Percentiles rank a stretch among this genome's conserved stretches.
Evolutionary conservation across 768 basidiomycete genomes (phyloP).

Genomic region (Collybiopsis confluens): DNA sequence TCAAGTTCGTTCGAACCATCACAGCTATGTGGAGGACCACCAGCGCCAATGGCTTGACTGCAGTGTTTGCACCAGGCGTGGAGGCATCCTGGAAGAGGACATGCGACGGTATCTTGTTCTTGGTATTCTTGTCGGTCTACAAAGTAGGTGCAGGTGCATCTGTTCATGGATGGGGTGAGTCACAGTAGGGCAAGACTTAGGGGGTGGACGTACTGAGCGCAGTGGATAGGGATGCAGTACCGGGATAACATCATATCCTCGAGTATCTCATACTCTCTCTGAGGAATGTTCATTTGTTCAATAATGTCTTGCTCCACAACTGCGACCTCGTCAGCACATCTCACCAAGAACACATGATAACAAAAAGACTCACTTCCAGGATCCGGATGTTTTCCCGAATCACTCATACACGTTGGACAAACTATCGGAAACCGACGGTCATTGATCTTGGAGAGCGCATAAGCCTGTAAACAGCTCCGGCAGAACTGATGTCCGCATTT

Average conservation of each 20-base stretch:
- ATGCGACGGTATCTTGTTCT: constrained; percentile 35
- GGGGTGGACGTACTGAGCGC: constrained; percentile 38
- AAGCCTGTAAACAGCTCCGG: constrained; percentile 42
- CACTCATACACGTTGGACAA: constrained; percentile 52
- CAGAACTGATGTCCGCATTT: constrained; percentile 53
- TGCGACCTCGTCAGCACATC: neutral
- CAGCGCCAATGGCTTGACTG: constrained; percentile 36
- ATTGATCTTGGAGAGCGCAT: constrained; percentile 40
- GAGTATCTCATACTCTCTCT: constrained; percentile 35
- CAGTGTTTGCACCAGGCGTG: constrained; percentile 63
- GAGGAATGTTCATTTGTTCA: constrained; percentile 40
- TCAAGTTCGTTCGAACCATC: constrained; percentile 55
- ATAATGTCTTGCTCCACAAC: constrained; percentile 23
- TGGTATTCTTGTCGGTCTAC: constrained; percentile 48
- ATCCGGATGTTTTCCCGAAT: constrained; percentile 11
- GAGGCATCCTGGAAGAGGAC: constrained; percentile 44
- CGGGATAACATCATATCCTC: constrained; percentile 43
- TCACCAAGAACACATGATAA: constrained; percentile 5
- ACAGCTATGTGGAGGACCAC: constrained; percentile 47
- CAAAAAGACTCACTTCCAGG: constrained; percentile 26
- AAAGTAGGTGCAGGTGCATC: constrained; percentile 44
- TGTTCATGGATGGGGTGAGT: constrained; percentile 16
- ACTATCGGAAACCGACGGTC: constrained; percentile 56
- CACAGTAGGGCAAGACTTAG: neutral
- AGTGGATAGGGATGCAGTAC: constrained; percentile 41